Base-by-base conservation (phyloP, 1,139 yeast genomes). In the Kurtzmaniella quercitrusa region DNA sequence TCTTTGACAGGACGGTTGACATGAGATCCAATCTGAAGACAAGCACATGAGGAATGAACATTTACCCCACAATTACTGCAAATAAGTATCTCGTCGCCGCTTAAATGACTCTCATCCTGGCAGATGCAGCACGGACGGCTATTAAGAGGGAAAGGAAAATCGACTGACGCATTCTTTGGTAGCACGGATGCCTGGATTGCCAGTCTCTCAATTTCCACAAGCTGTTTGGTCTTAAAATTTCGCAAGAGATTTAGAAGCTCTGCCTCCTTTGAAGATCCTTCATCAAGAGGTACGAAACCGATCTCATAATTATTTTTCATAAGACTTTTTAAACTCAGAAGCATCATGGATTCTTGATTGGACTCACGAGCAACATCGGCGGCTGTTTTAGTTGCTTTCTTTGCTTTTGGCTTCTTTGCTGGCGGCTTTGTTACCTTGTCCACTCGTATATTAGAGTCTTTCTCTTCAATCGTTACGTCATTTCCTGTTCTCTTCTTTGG, bases 1-100 rank as follows among this genome's bases (percentile, higher is more conserved):
- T 70, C 75, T 38, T 62, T 65, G 1, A 61, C 51, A 0, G 70
- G 69, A 29, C 51, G 56, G 2, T 52, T 41, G 2, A 50, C 47
- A 2, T 54, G 51, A 1, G 56, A 65, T 1, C 59, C 59, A 3
- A 66, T 49, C 25, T 40, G 41, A 6, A 78, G 53, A 1, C 95
- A 96, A 55, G 83, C 82, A 58, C 96, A 90, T 0, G 75, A 61
- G 1, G 75, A 65, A 58, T 91, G 98, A 1, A 84, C 90, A 45
- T 73, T 73, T 21, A 88, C 66, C 0, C 88, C 86, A 66, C 98
- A 91, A 18, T 73, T 69, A 1, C 71, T 61, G 59, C 97, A 91
- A 1, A 71, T 65, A n/a, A 79, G 52, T 55, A 75, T 68, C 16
- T 73, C 76, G 16, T 52, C 43, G 2, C 48, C 36, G 3, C 54